phyloP scores from a whole-genome alignment of 345 rosid genomes.

The Lepidium aucheri region DNA sequence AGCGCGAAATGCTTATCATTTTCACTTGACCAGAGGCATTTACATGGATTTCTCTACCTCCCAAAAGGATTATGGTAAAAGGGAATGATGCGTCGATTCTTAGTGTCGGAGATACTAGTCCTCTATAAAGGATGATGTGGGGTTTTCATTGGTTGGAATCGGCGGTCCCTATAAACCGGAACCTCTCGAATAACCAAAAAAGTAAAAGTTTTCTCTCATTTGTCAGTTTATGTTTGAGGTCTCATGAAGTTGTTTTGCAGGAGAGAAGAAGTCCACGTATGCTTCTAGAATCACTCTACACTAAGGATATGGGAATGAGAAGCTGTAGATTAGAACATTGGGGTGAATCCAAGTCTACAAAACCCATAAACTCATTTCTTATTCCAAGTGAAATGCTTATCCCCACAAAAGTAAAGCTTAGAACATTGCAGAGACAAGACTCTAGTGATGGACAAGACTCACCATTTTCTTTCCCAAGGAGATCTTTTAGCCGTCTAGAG shows the following conservation, averaged over 20 bases:
- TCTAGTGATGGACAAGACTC: slow-evolving; percentile 37
- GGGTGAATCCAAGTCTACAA: slow-evolving; percentile 27
- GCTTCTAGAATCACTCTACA: slow-evolving; percentile 32
- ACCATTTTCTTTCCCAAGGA: slow-evolving; percentile 48
- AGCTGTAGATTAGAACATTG: slow-evolving; percentile 29
- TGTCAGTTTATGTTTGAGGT: background rate
- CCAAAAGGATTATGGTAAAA: too few relatives aligned
- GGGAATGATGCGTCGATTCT: too few relatives aligned
- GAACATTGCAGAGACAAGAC: slow-evolving; percentile 30
- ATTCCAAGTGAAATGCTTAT: slow-evolving; percentile 17
- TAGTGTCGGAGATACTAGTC: too few relatives aligned
- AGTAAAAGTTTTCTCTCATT: too few relatives aligned
- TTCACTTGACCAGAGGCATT: too few relatives aligned
- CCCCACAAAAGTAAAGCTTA: slow-evolving; percentile 24
- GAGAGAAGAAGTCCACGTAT: slow-evolving; percentile 45
- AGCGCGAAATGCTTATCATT: too few relatives aligned
- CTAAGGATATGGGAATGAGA: slow-evolving; percentile 35
- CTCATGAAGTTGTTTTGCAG: slow-evolving; percentile 28
- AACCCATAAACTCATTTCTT: slow-evolving; percentile 19
- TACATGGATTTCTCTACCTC: too few relatives aligned
- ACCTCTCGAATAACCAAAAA: too few relatives aligned
- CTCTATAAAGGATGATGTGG: too few relatives aligned
- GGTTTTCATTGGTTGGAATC: too few relatives aligned
- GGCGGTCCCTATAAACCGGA: too few relatives aligned
- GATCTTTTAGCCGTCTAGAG: slow-evolving; percentile 50